Evolutionary conservation across 495 filamentous ascomycete species (phyloP), one percentile per base, ranked within the genome.

Genomic region (Penicillium crystallinum): DNA sequence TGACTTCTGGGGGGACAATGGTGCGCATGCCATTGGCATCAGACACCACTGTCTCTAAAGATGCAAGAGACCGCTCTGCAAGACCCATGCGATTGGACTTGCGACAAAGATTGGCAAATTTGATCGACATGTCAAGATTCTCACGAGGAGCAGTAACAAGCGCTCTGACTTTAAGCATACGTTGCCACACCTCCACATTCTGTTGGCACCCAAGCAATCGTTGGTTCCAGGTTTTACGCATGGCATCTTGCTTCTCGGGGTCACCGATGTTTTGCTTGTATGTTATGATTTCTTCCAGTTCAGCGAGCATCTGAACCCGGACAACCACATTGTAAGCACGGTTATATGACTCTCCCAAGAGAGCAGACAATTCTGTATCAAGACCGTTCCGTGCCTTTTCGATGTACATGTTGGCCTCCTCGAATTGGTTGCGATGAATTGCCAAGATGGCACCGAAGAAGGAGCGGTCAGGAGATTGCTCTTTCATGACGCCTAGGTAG

Each of bases 91-190:
- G 85, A 45, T 89, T 87, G 27, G 90, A 95, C 64, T 97, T 99
- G 59, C 93, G 86, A 67, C 93, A 99, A 7, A 99, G 80, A 58
- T 97, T 97, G 53, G 95, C 89, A 61, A 96, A 97, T 63, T 99
- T 99, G 73, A 97, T 97, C 79, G 88, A 95, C 90, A 97, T 97
- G 61, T 93, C 87, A 77, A 95, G 88, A 57, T 97, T 96, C 64
- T 99, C 91, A 25, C 80, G 83, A 4, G 93, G 91, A 10, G 80
- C 81, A 44, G 96, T 91, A 42, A 99, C 93, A 39, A 99, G 81
- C 14, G 88, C 88, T 53, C 95, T 81, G 33, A 97, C 88, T 65
- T 96, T 95, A 21, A 99, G 82, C 90, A 95, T 97, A 36, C 95
- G 80, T 64, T 96, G 91, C 93, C 93, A 99, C 7, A 97, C 91